Percentiles rank a stretch among this genome's conserved stretches.
phyloP scores from a whole-genome alignment of 2,329 filamentous ascomycete species.

The Claviceps fusiformis region DNA sequence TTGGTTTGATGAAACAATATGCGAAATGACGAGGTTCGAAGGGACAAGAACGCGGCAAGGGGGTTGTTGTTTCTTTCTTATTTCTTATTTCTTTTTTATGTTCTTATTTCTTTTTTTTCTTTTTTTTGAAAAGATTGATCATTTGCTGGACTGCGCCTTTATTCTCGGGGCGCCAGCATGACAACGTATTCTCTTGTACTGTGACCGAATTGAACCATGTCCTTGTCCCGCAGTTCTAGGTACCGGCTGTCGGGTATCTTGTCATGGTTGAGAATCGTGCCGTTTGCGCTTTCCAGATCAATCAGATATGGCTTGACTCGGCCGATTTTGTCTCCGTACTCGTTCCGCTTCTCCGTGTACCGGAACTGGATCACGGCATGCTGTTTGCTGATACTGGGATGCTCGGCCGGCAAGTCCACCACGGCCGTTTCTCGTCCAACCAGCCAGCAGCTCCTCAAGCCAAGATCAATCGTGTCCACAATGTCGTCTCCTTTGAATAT shows the following conservation, averaged over 20 bases:
- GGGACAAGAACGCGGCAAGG: background rate
- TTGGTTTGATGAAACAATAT: background rate
- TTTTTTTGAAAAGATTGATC: no score
- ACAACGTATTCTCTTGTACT: slow-evolving; percentile 92
- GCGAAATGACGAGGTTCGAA: background rate
- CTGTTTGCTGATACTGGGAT: slow-evolving; percentile 89
- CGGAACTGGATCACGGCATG: slow-evolving; percentile 93
- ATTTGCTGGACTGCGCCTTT: background rate
- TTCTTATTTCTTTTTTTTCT: no score
- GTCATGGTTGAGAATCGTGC: slow-evolving; percentile 69
- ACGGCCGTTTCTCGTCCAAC: slow-evolving; percentile 69
- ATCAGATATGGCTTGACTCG: slow-evolving; percentile 79
- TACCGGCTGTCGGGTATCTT: slow-evolving; percentile 63
- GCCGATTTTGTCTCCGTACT: slow-evolving; percentile 73
- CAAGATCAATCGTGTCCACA: slow-evolving; percentile 68
- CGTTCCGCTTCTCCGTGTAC: slow-evolving; percentile 67
- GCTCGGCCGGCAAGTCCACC: slow-evolving; percentile 72
- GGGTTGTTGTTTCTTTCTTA: no score
- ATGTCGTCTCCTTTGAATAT: slow-evolving; percentile 78
- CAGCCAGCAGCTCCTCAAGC: slow-evolving; percentile 74
- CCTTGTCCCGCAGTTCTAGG: slow-evolving; percentile 75
- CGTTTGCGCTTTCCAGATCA: slow-evolving; percentile 87
- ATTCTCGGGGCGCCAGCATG: slow-evolving; percentile 54
- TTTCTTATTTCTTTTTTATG: no score
- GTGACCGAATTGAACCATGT: slow-evolving; percentile 76